Percentiles rank a stretch among this genome's conserved stretches.
These are phyloP conservation scores for Populus alba DNA, from an alignment of 345 rosid species.

Conservation along the genomic window DNA sequence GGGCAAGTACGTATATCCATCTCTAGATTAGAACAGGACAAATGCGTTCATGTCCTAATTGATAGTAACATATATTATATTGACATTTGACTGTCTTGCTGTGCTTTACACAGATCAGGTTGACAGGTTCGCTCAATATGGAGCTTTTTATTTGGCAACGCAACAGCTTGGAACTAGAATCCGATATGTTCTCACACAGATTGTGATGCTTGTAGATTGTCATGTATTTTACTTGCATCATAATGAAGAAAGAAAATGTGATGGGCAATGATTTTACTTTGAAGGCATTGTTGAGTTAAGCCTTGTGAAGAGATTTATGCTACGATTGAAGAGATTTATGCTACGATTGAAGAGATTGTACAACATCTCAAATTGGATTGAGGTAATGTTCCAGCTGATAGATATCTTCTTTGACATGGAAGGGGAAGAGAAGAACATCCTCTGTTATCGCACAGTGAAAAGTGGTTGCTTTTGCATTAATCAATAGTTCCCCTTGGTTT, in stretches of 20 bases:
- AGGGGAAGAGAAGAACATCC: background rate
- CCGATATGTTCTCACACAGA: background rate
- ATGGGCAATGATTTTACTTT: background rate
- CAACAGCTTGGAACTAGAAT: background rate
- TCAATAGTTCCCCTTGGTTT: background rate
- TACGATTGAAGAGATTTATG: background rate
- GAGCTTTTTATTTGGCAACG: background rate
- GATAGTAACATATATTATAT: too few relatives aligned
- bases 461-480: background rate
- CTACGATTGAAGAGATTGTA: background rate
- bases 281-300: background rate
- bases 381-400: background rate
- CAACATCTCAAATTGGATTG: background rate
- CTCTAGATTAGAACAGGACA: too few relatives aligned
- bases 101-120: background rate
- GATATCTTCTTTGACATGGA: background rate
- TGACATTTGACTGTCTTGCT: too few relatives aligned
- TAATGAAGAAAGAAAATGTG: background rate
- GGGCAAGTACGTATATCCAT: too few relatives aligned
- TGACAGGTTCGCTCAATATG: background rate
- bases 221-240: background rate
- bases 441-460: background rate
- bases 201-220: background rate
- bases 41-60: too few relatives aligned
- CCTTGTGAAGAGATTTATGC: background rate